Base-by-base conservation (phyloP, 768 basidiomycete species). In the Boletellus ananiceps region DNA sequence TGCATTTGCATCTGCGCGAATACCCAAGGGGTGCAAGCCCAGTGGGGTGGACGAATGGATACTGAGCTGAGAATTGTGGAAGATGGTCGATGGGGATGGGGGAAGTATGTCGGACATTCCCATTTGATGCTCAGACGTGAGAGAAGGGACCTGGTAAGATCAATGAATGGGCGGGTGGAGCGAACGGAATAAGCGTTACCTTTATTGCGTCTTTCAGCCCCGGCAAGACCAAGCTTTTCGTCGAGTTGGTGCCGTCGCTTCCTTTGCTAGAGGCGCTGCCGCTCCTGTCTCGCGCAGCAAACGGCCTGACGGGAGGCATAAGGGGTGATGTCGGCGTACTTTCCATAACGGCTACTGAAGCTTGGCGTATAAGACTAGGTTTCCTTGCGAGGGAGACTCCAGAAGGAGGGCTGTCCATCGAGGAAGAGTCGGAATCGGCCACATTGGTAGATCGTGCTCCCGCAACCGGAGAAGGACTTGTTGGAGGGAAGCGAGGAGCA, bases 141-240 rank as follows among this genome's bases (percentile, higher is more conserved):
- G 70, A 12, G 78, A 78, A 0, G 86, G 84, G 37, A 84, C 78
- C 84, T 87, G 49, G 4, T 7, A 14, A 40, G 32, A 43, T 55
- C 8, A 44, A 50, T 21, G 31, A 50, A 35, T 37, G 42, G 34
- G 40, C 32, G 32, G 25, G 32, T 33, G 14, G 29, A 51, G 19
- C 48, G 16, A 33, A 23, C 36, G 1, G 5, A n/a, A 21, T 31
- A 41, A 36, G 25, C 18, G 29, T 40, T 63, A 83, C 86, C 79
- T 87, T 88, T 23, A 88, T 66, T 15, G 85, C 82, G 59, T 89
- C 86, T 60, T 83, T 87, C 29, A 88, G 68, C 3, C 81, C 84
- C 2, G 84, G 83, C 0, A 81, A 66, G 21, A 71, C 70, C 33
- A 72, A 55, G 47, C 59, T 60, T 47, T 58, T 58, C 38, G 58